Conservation (phyloP, 768 basidiomycete species). For the Imleria badia region DNA sequence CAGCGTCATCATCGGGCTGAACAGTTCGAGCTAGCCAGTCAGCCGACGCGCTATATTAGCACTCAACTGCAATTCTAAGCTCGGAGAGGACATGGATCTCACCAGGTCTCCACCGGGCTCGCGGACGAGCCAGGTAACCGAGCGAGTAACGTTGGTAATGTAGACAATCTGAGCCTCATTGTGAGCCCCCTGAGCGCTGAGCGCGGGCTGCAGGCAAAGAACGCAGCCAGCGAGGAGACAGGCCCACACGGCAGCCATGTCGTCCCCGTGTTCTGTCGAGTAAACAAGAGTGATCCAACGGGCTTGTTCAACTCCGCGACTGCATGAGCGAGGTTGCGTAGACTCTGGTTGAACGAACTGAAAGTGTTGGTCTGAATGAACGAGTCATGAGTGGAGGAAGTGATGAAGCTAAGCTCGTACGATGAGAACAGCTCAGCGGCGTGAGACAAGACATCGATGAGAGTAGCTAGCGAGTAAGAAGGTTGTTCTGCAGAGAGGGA, state of each 20-base stretch:
- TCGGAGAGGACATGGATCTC: slow-evolving; percentile 23
- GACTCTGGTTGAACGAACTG: slow-evolving; percentile 14
- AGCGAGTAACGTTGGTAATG: slow-evolving; percentile 29
- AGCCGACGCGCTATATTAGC: slow-evolving; percentile 1
- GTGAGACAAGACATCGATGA: slow-evolving; percentile 20
- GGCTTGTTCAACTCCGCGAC: slow-evolving; percentile 28
- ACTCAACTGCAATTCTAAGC: slow-evolving; percentile 19
- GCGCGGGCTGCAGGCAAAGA: slow-evolving; percentile 32
- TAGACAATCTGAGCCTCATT: slow-evolving; percentile 31
- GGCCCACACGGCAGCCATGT: slow-evolving; percentile 34
- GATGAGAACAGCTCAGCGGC: slow-evolving; percentile 21
- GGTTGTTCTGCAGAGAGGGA: neutral
- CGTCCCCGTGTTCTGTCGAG: slow-evolving; percentile 35
- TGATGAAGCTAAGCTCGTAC: slow-evolving; percentile 27
- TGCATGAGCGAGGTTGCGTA: slow-evolving; percentile 16
- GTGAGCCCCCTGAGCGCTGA: slow-evolving; percentile 34
- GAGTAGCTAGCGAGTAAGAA: slow-evolving; percentile 19
- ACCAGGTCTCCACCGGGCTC: slow-evolving; percentile 29
- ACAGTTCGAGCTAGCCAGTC: slow-evolving; percentile 12
- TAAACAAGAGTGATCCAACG: slow-evolving; percentile 26
- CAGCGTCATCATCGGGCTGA: slow-evolving; percentile 32
- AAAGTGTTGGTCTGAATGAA: slow-evolving; percentile 29
- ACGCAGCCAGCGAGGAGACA: slow-evolving; percentile 31
- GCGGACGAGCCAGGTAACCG: slow-evolving; percentile 31
- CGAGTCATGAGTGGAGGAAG: slow-evolving; percentile 31